Conservation (phyloP, 345 rosid genomes). For the Salix dunnii region DNA sequence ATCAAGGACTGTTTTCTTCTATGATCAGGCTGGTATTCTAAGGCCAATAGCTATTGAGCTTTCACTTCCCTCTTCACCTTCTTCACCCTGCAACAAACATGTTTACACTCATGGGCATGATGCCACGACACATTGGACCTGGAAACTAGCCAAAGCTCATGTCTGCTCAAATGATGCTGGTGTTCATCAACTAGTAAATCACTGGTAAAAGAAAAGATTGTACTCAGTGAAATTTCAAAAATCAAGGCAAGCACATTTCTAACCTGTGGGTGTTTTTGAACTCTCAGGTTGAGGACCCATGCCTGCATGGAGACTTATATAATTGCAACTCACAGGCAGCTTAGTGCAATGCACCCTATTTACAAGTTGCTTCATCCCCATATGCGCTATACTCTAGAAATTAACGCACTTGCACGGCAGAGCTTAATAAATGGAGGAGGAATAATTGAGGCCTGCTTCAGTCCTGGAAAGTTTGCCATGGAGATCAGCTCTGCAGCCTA, state of each 20-base stretch:
- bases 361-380: slow-evolving; percentile 84
- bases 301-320: slow-evolving; percentile 90
- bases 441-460: slow-evolving; percentile 77
- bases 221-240: neutral
- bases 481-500: slow-evolving; percentile 92
- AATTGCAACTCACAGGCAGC: slow-evolving; percentile 81
- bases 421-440: slow-evolving; percentile 92
- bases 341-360: slow-evolving; percentile 84
- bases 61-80: slow-evolving; percentile 61
- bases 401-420: slow-evolving; percentile 86
- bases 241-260: neutral
- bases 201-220: slow-evolving; percentile 51
- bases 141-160: slow-evolving; percentile 97
- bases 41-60: slow-evolving; percentile 87
- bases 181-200: slow-evolving; percentile 87
- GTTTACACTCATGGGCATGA: slow-evolving; percentile 74
- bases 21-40: slow-evolving; percentile 39
- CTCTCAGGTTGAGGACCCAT: slow-evolving; percentile 80
- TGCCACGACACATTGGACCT: slow-evolving; percentile 82
- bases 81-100: slow-evolving; percentile 45
- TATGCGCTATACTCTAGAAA: slow-evolving; percentile 87
- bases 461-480: slow-evolving; percentile 75
- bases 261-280: slow-evolving; percentile 3
- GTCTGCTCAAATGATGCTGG: slow-evolving; percentile 88
- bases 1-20: slow-evolving; percentile 69